These are phyloP conservation scores for Ascochyta viciae-villosae DNA, from an alignment of 2,329 filamentous ascomycete genomes.

Conservation along the genomic window DNA sequence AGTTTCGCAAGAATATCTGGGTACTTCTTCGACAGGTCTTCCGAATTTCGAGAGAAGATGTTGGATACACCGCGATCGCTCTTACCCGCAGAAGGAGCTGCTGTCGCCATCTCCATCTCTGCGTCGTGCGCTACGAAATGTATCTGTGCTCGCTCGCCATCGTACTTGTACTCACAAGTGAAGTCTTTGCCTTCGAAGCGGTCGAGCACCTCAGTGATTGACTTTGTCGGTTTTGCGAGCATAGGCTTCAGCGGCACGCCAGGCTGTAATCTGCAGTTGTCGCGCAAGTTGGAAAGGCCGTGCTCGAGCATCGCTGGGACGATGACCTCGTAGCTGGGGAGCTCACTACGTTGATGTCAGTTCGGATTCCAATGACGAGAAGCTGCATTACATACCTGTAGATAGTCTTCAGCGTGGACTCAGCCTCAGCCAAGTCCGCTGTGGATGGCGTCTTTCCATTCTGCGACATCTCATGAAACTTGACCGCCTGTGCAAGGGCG, in stretches of 20 bases:
- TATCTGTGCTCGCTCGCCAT: conserved; percentile 97
- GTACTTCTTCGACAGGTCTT: conserved; percentile 97
- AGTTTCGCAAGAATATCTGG: conserved; percentile 92
- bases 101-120: conserved; percentile 68
- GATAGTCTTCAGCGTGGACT: conserved; percentile 85
- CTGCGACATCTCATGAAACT: conserved; percentile 78
- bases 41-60: conserved; percentile 97
- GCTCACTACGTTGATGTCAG: conserved; percentile 69
- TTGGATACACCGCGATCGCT: conserved; percentile 78
- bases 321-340: conserved; percentile 94
- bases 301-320: conserved; percentile 87
- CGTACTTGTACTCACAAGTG: conserved; percentile 99
- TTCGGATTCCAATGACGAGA: no score
- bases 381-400: conserved; percentile 67
- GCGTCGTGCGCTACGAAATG: conserved; percentile 91
- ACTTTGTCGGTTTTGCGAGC: conserved; percentile 97
- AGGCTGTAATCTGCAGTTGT: conserved; percentile 89
- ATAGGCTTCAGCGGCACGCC: conserved; percentile 97
- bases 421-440: conserved; percentile 80
- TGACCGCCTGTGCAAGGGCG: conserved; percentile 85
- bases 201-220: conserved; percentile 95
- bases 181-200: conserved; percentile 95
- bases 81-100: conserved; percentile 67
- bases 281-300: conserved; percentile 81
- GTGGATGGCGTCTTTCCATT: conserved; percentile 75